A percentile compares a stretch with the other conserved stretches of the same genome.
These are phyloP conservation scores for Cytospora leucostoma DNA, from an alignment of 2,329 filamentous ascomycete genomes.

Conservation along the genomic window DNA sequence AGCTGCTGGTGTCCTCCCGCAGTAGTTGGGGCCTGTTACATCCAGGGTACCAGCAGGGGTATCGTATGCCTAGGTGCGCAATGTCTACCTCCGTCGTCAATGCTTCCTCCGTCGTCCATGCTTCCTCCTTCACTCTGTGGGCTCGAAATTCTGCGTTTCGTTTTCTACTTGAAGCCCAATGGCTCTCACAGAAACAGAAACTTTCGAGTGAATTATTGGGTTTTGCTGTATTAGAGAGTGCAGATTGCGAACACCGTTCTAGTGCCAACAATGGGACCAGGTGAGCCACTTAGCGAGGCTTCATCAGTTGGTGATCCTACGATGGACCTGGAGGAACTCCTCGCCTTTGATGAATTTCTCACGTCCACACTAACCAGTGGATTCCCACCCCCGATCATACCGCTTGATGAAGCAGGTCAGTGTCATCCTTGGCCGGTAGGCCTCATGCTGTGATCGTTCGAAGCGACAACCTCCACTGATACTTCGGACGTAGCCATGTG, in stretches of 20 bases:
- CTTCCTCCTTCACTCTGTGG: background rate
- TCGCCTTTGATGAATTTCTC: background rate
- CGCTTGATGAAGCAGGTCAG: background rate
- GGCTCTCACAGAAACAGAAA: background rate
- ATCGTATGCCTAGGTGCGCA: background rate
- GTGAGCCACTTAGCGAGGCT: background rate
- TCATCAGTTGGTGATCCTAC: background rate
- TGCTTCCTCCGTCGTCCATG: background rate
- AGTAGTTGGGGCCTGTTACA: background rate
- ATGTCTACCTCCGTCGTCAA: background rate
- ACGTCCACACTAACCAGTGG: background rate
- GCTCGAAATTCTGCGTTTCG: background rate
- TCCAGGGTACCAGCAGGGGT: background rate
- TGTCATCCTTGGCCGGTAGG: conserved; percentile 2
- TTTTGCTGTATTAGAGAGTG: background rate
- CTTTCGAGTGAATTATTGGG: background rate
- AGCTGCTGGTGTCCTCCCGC: background rate
- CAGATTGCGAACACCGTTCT: background rate
- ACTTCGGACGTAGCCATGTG: background rate
- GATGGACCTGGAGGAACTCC: background rate
- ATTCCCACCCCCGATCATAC: background rate
- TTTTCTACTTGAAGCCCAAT: background rate
- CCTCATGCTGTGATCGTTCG: conserved; percentile 4
- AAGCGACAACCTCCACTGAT: conserved; percentile 1
- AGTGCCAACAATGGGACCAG: background rate